These are phyloP conservation scores for Fusarium bulbicola DNA, from an alignment of 2,329 filamentous ascomycete species.

Conservation along the genomic window DNA sequence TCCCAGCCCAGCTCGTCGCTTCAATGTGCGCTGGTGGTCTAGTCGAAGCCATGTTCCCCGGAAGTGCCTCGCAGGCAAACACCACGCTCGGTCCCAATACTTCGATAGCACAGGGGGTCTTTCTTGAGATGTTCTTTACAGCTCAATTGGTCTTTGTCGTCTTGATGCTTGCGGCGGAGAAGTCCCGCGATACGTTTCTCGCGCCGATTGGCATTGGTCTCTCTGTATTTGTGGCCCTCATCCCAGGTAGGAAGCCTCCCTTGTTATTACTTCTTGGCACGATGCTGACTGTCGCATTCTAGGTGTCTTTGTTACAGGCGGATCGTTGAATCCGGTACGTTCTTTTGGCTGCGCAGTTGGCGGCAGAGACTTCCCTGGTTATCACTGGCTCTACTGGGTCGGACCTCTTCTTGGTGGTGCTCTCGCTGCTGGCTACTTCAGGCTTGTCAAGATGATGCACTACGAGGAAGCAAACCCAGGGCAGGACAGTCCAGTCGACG, in stretches of 20 bases:
- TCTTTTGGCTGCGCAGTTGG: conserved; percentile 57
- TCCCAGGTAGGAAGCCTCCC: conserved; percentile 34
- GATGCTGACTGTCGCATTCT: conserved; percentile 37
- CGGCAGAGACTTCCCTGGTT: conserved; percentile 48
- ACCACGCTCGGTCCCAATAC: conserved; percentile 57
- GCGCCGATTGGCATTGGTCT: conserved; percentile 76
- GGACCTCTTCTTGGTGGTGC: conserved; percentile 58
- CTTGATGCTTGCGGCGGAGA: conserved; percentile 73
- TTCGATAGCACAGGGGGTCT: conserved; percentile 63
- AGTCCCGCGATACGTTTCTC: conserved; percentile 74
- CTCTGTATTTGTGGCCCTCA: conserved; percentile 66
- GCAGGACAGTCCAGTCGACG: conserved; percentile 42
- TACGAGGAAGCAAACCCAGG: conserved; percentile 58
- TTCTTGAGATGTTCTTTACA: conserved; percentile 72
- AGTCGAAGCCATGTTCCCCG: conserved; percentile 64
- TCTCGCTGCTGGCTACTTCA: conserved; percentile 57
- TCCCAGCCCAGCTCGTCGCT: conserved; percentile 63
- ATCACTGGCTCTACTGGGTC: conserved; percentile 62
- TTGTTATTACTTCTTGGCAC: conserved; percentile 19
- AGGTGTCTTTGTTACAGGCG: conserved; percentile 49
- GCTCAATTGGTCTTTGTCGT: conserved; percentile 68
- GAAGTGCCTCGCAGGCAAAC: conserved; percentile 60
- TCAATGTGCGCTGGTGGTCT: conserved; percentile 65
- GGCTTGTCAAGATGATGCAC: conserved; percentile 56
- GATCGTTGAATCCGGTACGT: conserved; percentile 56